Percentiles rank a stretch among this genome's conserved stretches.
These are phyloP conservation scores for Rhodotorula sp. DNA, from an alignment of 1,284 basidiomycete species.

Conservation along the genomic window DNA sequence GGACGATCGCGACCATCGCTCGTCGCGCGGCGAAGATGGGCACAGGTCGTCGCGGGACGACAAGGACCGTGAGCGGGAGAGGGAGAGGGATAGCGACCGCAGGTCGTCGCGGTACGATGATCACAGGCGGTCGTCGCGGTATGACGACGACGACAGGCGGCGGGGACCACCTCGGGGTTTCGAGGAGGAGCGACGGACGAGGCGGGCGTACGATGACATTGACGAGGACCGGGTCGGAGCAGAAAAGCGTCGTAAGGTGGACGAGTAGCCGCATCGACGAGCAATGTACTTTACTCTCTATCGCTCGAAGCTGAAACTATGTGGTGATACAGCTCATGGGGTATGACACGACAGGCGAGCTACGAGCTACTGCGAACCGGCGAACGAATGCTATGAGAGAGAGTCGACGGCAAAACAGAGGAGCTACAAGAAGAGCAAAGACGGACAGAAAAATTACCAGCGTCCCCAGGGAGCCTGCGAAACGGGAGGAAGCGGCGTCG, in stretches of 20 bases:
- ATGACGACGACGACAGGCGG: slow-evolving; percentile 5
- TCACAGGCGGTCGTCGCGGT: slow-evolving; percentile 9
- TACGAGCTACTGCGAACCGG: too few relatives aligned
- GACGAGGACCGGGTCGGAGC: slow-evolving; percentile 4
- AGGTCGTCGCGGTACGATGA: slow-evolving; percentile 22
- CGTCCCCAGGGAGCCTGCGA: background rate
- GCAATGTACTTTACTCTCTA: background rate
- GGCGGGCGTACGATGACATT: slow-evolving; percentile 21
- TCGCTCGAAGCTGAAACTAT: background rate
- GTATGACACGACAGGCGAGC: too few relatives aligned
- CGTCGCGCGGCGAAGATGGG: background rate
- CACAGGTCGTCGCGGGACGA: slow-evolving; percentile 4
- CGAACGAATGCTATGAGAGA: too few relatives aligned
- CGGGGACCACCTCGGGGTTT: background rate
- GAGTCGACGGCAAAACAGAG: background rate
- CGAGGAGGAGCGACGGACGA: slow-evolving; percentile 11
- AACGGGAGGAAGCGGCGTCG: background rate
- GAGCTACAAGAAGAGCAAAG: background rate
- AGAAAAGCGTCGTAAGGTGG: slow-evolving; percentile 16
- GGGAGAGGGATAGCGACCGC: slow-evolving; percentile 6
- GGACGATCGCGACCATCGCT: slow-evolving; percentile 1
- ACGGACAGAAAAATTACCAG: background rate
- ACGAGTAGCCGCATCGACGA: background rate
- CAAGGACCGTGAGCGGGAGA: slow-evolving; percentile 3
- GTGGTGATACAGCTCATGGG: background rate